Evolutionary conservation across 345 rosid species (phyloP), one percentile per base, ranked within the genome.

Genomic region (Lepidium sativum): DNA sequence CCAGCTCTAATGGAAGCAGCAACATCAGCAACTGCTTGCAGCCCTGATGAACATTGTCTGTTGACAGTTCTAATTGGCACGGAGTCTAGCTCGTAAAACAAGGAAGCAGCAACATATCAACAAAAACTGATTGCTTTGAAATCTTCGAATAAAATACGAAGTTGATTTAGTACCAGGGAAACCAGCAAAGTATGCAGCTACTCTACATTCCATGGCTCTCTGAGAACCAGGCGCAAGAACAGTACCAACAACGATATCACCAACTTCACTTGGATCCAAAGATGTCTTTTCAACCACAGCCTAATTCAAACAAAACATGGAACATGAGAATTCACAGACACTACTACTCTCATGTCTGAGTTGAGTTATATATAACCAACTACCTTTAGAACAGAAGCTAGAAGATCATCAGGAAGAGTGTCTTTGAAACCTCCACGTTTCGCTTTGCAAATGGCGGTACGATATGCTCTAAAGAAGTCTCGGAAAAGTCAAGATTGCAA

Each of bases 371-470:
- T n/a, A n/a, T 31, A 33, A 11, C 39, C 6, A 52, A 29, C 9
- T 62, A 92, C 98, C 92, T 81, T 89, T 5, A 94, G 84, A 63
- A 94, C 92, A 62, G 86, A 63, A 16, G 88, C 87, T 16, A 94
- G 90, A 6, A 89, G 77, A 76, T 89, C 99, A 77, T 89, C 99
- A 0, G 92, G 81, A 65, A 48, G 83, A 13, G 99, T 88, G 40
- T 94, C 96, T 83, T 94, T 94, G 82, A 89, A 94, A 57, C 95
- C 92, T 54, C 99, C 97, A 8, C 96, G 90, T 80, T 38, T 94
- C 5, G 92, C 72, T 70, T 87, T 94, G 71, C 99, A 89, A 45
- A 94, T 84, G 54, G 97, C 92, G 13, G 97, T 89, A 40, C 97
- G 95, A 31, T 84, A 84, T 0, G 96, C 97, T 58, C 99, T 94